Base-by-base conservation (phyloP, 1,139 yeast genomes). In the Pichia sp. region DNA sequence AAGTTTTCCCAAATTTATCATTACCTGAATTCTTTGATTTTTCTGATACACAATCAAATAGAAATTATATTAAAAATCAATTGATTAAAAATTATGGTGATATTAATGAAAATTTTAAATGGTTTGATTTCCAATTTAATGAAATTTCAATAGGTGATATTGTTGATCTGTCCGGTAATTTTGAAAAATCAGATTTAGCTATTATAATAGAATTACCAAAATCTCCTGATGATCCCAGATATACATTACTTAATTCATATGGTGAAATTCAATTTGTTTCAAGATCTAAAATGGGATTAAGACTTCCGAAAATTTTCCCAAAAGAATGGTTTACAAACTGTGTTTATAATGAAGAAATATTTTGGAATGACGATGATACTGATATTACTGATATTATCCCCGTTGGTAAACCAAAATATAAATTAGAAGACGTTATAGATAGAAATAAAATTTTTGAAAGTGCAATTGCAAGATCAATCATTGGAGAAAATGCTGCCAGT, bases 291-390 rank as follows among this genome's bases (percentile, higher is more conserved):
- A 75, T 84, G 48, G 70, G 70, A 45, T 63, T 79, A 39, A 70
- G 90, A 51, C 68, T 85, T 13, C 90, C 91, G 0, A 65, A 69
- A 3, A 73, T 79, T 3, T 70, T 80, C 42, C 83, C 84, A 0
- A 54, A 58, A 36, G 53, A 51, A 9, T 70, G 72, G 73, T 60
- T 71, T 19, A 42, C 55, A 5, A 56, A 60, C 39, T 58, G 69
- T 27, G 62, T 75, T 5, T 48, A 50, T 61, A 66, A 60, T 50
- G 66, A 60, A 68, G 63, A 52, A 33, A 45, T 25, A 51, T 65
- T 55, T 62, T 56, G 55, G 29, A 60, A 56, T 50, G 56, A 30
- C 50, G 47, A 55, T 3, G 43, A 39, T 29, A 50, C 47, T n/a
- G 49, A 50, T 28, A 42, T 59, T 22, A 48, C 47, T n/a, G 49